Base-by-base conservation (phyloP, 2,329 filamentous ascomycete genomes). In the Colletotrichum lini region DNA sequence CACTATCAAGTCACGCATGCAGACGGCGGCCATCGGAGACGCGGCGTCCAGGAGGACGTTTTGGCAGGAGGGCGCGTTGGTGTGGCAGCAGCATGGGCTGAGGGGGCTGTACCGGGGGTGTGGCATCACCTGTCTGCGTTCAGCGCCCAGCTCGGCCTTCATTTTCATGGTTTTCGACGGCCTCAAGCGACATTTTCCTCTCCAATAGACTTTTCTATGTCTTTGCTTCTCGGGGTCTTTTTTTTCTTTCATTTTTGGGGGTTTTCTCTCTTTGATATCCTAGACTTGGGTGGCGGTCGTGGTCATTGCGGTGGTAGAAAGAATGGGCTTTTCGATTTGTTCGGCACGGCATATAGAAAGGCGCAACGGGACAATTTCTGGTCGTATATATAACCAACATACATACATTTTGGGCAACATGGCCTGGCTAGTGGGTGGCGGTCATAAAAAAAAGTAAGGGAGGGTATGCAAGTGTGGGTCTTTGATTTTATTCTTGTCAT, bases 131-230 rank as follows among this genome's bases (percentile, higher is more conserved):
- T 94, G 96, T 56, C 86, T 91, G 42, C 90, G 96, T 72, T 93
- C 95, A 45, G 95, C 95, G 42, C 96, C 96, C 3, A 98, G 95
- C 81, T 98, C 95, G n/a, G 96, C 96, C 9, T 95, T 98, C 78
- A 99, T 99, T 72, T 99, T 99, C 78, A 95, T 96, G 73, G 91
- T 98, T 72, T 98, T 95, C 79, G 96, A 98, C 82, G 93, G 91
- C 16, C 82, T 99, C 80, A 95, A 95, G 84, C 87, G 86, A 73
- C 84, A 90, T 75, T 87, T 96, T 77, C 86, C 88, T 44, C 76
- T 89, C 74, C 81, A 83, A 69, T 82, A 75, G 72, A 70, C 2
- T 21, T 60, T 12, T 9, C 30, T 35, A 2, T 35, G 30, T 35
- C 15, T 63, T 69, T 63, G 10, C 26, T 70, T 72, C 49, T 12